These are phyloP conservation scores for Thielaviopsis punctulata DNA, from an alignment of 2,329 filamentous ascomycete species.

Conservation along the genomic window DNA sequence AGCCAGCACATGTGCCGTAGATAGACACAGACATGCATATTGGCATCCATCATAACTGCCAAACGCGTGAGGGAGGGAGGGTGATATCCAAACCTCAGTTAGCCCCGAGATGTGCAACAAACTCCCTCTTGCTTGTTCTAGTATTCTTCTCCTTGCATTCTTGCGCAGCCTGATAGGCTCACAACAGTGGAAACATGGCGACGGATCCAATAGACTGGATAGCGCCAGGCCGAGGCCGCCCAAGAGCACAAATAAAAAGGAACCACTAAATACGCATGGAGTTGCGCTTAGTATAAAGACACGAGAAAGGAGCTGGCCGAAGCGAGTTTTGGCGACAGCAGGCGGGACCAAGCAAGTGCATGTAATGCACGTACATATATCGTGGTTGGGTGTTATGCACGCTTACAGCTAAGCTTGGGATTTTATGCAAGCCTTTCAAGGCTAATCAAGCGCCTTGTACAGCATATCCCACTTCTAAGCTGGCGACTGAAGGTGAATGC, in stretches of 20 bases:
- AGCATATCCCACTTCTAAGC: no score
- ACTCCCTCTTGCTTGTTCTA: neutral
- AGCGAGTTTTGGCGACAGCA: neutral
- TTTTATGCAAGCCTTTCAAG: neutral
- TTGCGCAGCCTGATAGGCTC: neutral
- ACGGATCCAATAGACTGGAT: neutral
- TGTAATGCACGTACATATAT: neutral
- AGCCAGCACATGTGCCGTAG: neutral
- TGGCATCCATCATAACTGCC: neutral
- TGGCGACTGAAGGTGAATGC: no score
- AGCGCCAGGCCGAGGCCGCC: neutral
- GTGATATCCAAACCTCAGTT: neutral
- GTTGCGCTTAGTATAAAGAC: neutral
- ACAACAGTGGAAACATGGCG: neutral
- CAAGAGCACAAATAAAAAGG: neutral
- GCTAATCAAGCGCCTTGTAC: no score
- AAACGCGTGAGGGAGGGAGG: neutral
- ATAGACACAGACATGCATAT: neutral
- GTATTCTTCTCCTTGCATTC: no score
- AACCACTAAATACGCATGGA: neutral
- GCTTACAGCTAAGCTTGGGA: neutral
- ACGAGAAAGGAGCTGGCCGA: neutral
- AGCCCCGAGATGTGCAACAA: neutral
- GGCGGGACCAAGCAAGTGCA: neutral
- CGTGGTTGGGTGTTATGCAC: neutral